Evolutionary conservation across 1,284 basidiomycete species (phyloP), one percentile per base, ranked within the genome.

Genomic region (Hymenochaete sp.): DNA sequence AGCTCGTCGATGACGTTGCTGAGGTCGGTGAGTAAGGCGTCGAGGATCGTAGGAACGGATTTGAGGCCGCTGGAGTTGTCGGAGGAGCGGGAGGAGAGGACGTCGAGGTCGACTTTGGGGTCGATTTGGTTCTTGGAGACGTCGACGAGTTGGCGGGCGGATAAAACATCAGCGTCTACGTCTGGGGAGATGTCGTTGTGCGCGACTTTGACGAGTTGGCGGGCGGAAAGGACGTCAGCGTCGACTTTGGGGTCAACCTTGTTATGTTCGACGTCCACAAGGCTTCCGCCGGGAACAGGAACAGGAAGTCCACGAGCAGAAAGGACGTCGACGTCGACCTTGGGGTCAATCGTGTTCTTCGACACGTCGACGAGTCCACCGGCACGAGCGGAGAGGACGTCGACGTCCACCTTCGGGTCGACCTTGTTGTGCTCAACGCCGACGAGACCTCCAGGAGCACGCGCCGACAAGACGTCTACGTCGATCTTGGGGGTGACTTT

Each of bases 1-100:
- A 70, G 50, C 45, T 62, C 42, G 3, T 48, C 46, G 16, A 52
- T 50, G 29, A 56, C 50, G 33, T 62, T 55, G 2, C 48, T 51
- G 26, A 66, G 48, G 44, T 61, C 31, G 29, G 39, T 44, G 13
- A 48, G 48, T n/a, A 58, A 50, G 35, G 52, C 44, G n/a, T 52
- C 53, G 25, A 57, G 47, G 46, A 68, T 49, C 13, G 38, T 47
- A 13, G 49, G 52, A 27, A 65, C 52, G 42, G 60, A 51, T 38
- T 48, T 22, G 19, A 40, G 31, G 9, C 38, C 50, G 14, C 38
- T 43, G n/a, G n/a, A n/a, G n/a, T n/a, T n/a, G n/a, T n/a, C n/a
- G n/a, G n/a, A n/a, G n/a, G n/a, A n/a, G 29, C 57, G 57, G 50
- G 8, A 37, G 16, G 47, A 29, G 29, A 29, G 18, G 45, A 38